These are phyloP conservation scores for Syzygium jambos DNA, from an alignment of 345 rosid genomes.

Conservation along the genomic window DNA sequence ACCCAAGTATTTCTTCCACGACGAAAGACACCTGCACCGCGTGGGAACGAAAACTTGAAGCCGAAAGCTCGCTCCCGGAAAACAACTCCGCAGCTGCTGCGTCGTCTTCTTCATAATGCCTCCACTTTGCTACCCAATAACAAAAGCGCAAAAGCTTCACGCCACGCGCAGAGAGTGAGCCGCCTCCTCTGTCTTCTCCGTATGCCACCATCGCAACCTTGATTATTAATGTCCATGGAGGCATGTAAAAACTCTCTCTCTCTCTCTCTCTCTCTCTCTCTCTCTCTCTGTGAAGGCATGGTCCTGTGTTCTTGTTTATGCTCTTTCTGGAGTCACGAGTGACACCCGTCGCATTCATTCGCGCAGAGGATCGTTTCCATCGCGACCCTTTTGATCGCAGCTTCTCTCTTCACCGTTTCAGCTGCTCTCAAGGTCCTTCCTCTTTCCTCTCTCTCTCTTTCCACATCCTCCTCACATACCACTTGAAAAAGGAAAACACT, in stretches of 20 bases:
- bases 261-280: background rate
- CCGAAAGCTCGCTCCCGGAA: background rate
- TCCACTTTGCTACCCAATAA: background rate
- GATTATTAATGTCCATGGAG: background rate
- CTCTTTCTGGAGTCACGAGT: background rate
- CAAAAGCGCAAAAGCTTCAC: background rate
- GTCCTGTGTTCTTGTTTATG: background rate
- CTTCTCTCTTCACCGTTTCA: constrained; percentile 29
- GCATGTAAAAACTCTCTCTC: background rate
- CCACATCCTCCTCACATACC: background rate
- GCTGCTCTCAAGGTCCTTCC: constrained; percentile 52
- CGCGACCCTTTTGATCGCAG: constrained; percentile 15
- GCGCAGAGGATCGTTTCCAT: constrained; percentile 23
- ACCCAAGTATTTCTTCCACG: background rate
- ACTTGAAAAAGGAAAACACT: background rate
- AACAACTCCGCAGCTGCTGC: background rate
- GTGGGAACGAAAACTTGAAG: background rate
- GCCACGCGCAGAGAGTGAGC: background rate
- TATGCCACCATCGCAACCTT: background rate
- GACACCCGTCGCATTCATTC: background rate
- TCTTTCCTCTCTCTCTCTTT: background rate
- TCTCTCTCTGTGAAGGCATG: background rate
- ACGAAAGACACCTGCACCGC: background rate
- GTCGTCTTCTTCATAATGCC: background rate
- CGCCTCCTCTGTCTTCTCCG: background rate